phyloP scores from a whole-genome alignment of 164 flowering plant species.

The Saururus chinensis region DNA sequence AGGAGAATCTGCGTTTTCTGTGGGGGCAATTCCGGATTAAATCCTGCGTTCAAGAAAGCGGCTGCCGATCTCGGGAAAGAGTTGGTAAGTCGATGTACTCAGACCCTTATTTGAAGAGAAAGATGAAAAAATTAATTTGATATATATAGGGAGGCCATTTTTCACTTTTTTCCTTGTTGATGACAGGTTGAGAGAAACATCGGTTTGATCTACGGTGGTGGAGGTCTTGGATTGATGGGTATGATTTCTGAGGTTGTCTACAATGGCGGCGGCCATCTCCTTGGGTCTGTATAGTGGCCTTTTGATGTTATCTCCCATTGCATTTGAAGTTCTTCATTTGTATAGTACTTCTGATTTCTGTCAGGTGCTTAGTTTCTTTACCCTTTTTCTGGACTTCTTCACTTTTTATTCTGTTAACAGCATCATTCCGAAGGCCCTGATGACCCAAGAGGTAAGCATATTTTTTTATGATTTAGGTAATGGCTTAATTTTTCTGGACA shows the following conservation, averaged over 20 bases:
- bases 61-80: conserved; percentile 59
- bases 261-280: conserved; percentile 68
- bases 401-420: conserved; percentile 15
- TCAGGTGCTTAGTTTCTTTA: no score
- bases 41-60: conserved; percentile 46
- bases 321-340: background rate
- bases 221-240: conserved; percentile 70
- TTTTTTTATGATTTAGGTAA: background rate
- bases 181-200: conserved; percentile 53
- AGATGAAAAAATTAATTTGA: background rate
- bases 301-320: background rate
- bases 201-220: conserved; percentile 73
- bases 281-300: conserved; percentile 33
- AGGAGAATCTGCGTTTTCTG: conserved; percentile 54
- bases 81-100: conserved; percentile 28
- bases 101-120: background rate
- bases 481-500: background rate
- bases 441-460: conserved; percentile 48
- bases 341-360: no score
- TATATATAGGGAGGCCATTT: background rate
- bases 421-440: conserved; percentile 58
- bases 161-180: background rate
- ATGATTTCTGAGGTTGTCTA: conserved; percentile 47
- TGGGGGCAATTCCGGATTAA: conserved; percentile 61
- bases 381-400: background rate